A percentile compares a stretch with the other conserved stretches of the same genome.
Evolutionary conservation across 148 eudicot species (phyloP).

Genomic region (Spergularia bocconei): DNA sequence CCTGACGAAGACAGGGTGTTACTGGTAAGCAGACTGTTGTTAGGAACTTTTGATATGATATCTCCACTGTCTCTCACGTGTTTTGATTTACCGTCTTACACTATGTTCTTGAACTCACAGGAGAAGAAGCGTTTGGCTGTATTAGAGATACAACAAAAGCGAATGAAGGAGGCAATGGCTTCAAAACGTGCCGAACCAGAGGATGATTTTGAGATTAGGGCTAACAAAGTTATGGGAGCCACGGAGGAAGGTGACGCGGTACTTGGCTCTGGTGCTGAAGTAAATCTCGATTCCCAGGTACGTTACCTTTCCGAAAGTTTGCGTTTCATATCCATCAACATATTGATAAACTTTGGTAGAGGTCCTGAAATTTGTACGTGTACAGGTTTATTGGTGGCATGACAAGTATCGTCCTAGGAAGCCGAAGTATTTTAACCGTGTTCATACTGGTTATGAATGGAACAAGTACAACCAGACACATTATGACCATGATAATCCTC

Average conservation of each 20-base stretch:
- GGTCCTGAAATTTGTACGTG: slow-evolving; percentile 1
- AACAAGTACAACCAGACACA: slow-evolving; percentile 98
- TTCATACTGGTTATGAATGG: slow-evolving; percentile 99
- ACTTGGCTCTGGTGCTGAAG: slow-evolving; percentile 78
- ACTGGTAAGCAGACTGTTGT: slow-evolving; percentile 42
- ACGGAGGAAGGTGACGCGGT: slow-evolving; percentile 94
- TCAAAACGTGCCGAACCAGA: slow-evolving; percentile 55
- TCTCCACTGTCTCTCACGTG: background rate
- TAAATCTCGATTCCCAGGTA: slow-evolving; percentile 86
- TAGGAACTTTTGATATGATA: background rate
- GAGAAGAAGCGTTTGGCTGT: slow-evolving; percentile 77
- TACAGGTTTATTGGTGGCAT: slow-evolving; percentile 99
- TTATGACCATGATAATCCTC: slow-evolving; percentile 95
- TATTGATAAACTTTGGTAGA: background rate
- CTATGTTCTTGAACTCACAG: slow-evolving; percentile 30
- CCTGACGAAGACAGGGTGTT: slow-evolving; percentile 86
- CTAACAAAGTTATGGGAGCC: slow-evolving; percentile 83
- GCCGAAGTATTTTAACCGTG: slow-evolving; percentile 97
- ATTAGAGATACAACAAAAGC: slow-evolving; percentile 60
- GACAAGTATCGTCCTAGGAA: slow-evolving; percentile 97
- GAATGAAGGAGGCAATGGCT: slow-evolving; percentile 71
- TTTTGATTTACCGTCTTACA: background rate
- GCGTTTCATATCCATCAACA: background rate
- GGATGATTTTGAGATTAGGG: slow-evolving; percentile 80
- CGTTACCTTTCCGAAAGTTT: background rate